These are phyloP conservation scores for Telfairia occidentalis DNA, from an alignment of 331 rosid species.

Conservation along the genomic window DNA sequence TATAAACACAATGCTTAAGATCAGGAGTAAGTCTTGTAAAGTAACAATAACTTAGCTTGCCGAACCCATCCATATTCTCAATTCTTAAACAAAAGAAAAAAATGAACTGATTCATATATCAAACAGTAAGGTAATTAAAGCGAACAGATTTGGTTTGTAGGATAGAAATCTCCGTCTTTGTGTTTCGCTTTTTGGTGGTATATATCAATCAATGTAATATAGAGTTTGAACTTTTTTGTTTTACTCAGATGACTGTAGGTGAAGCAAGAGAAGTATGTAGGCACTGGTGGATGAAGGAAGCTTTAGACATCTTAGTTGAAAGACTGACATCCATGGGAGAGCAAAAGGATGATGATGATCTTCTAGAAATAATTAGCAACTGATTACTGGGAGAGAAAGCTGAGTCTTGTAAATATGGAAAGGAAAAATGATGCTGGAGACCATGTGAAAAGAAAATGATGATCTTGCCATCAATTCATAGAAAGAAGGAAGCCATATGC, in stretches of 20 bases:
- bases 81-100: neutral
- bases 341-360: conserved; percentile 9
- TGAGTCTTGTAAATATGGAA: conserved; percentile 6
- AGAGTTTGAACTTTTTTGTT: neutral
- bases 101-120: neutral
- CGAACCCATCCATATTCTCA: neutral
- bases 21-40: neutral
- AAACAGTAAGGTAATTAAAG: neutral
- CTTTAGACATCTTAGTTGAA: conserved; percentile 67
- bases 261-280: conserved; percentile 81
- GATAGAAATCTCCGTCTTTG: neutral
- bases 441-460: neutral
- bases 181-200: neutral
- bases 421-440: neutral
- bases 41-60: neutral
- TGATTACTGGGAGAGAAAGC: conserved; percentile 10
- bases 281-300: conserved; percentile 99
- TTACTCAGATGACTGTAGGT: conserved; percentile 48
- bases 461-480: neutral
- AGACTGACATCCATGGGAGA: conserved; percentile 27
- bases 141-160: neutral
- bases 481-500: neutral
- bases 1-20: neutral
- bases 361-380: conserved; percentile 8
- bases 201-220: neutral